Percentiles rank a stretch among this genome's conserved stretches.
Evolutionary conservation across 768 basidiomycete genomes (phyloP).

Genomic region (Phlegmacium glaucopus): DNA sequence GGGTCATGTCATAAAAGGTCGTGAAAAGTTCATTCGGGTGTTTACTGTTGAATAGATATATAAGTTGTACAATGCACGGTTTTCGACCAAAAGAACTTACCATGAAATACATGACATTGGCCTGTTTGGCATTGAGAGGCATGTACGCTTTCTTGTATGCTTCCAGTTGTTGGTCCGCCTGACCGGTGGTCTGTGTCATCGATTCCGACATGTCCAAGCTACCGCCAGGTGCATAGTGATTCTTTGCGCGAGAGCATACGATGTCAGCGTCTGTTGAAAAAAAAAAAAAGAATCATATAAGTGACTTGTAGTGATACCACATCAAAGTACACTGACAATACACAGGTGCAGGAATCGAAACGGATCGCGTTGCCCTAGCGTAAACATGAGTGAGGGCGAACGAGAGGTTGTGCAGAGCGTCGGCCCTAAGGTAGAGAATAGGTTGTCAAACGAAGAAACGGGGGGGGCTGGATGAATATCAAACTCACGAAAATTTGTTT

Average conservation of each 20-base stretch:
- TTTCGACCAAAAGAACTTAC: conserved; percentile 19
- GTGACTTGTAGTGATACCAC: background rate
- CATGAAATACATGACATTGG: conserved; percentile 59
- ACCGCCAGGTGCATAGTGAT: conserved; percentile 70
- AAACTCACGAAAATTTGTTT: conserved; percentile 55
- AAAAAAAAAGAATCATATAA: background rate
- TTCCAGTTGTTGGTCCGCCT: conserved; percentile 39
- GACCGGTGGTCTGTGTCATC: conserved; percentile 43
- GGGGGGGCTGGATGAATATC: background rate
- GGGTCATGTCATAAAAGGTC: too few species aligned
- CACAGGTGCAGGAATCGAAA: conserved; percentile 82
- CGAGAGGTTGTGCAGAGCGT: conserved; percentile 64
- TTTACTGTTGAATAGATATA: background rate
- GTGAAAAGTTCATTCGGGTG: background rate
- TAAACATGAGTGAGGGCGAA: conserved; percentile 80
- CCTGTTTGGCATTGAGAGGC: conserved; percentile 50
- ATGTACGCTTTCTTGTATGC: conserved; percentile 52
- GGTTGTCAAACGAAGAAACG: background rate
- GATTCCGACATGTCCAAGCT: conserved; percentile 58
- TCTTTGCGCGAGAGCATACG: conserved; percentile 79
- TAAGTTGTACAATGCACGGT: background rate
- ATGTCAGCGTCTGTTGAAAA: conserved; percentile 68
- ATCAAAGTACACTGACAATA: conserved; percentile 56
- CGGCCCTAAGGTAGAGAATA: conserved; percentile 37
- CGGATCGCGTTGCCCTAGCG: conserved; percentile 76